Evolutionary conservation across 306 rosid genomes (phyloP).

Genomic region (Rosa chinensis): DNA sequence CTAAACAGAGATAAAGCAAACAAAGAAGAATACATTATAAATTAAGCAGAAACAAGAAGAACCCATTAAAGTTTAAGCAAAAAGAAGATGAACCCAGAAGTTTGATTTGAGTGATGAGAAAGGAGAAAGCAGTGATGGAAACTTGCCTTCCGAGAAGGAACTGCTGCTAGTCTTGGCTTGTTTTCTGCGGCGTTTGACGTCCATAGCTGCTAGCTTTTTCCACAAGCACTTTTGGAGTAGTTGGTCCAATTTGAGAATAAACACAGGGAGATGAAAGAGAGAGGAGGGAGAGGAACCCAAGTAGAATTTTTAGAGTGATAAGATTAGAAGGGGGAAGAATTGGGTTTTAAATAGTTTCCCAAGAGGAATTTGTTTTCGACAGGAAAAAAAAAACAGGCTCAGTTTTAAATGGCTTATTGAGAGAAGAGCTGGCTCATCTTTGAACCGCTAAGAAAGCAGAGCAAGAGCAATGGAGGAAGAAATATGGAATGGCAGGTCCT

Average conservation of each 20-base stretch:
- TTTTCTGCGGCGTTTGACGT: slow-evolving; percentile 35
- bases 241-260: neutral
- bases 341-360: slow-evolving; percentile 27
- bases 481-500: slow-evolving; percentile 39
- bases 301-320: neutral
- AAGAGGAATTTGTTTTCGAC: neutral
- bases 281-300: neutral
- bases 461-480: neutral
- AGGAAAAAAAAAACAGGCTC: neutral
- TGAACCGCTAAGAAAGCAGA: slow-evolving; percentile 14
- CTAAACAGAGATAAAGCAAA: neutral
- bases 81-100: slow-evolving; percentile 10
- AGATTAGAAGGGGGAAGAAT: neutral
- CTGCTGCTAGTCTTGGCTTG: slow-evolving; percentile 29
- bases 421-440: slow-evolving; percentile 11
- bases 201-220: slow-evolving; percentile 21
- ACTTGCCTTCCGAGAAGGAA: slow-evolving; percentile 39
- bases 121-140: neutral
- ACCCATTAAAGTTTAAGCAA: neutral
- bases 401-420: neutral
- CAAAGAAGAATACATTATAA: neutral
- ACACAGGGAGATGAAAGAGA: neutral
- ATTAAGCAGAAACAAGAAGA: neutral
- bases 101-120: neutral
- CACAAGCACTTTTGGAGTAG: neutral